phyloP scores from a whole-genome alignment of 192 early-diverging fungal species.

The Glomus cerebriforme region DNA sequence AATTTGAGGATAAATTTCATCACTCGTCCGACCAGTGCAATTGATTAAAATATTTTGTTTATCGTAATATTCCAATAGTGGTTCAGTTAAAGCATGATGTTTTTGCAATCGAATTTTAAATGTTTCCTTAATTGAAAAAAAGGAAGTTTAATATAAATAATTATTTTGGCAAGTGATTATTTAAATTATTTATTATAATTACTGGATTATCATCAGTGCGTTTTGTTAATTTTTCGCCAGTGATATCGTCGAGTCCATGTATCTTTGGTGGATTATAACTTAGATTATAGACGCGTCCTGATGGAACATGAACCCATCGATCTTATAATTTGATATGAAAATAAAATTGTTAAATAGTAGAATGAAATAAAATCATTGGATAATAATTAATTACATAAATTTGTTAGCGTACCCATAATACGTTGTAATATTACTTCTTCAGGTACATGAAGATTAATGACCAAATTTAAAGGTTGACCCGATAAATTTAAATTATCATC shows the following conservation, averaged over 20 bases:
- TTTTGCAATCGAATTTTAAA: slow-evolving; percentile 76
- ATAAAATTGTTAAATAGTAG: background rate
- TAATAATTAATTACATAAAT: background rate
- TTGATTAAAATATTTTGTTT: slow-evolving; percentile 62
- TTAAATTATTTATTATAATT: slow-evolving; percentile 32
- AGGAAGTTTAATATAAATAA: slow-evolving; percentile 11
- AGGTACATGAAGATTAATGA: slow-evolving; percentile 90
- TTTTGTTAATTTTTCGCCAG: slow-evolving; percentile 88
- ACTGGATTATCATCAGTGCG: slow-evolving; percentile 84
- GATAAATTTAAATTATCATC: slow-evolving; percentile 56
- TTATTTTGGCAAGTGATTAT: slow-evolving; percentile 5
- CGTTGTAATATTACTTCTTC: slow-evolving; percentile 86
- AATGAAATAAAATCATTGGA: slow-evolving; percentile 1
- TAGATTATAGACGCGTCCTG: slow-evolving; percentile 92
- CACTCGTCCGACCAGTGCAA: slow-evolving; percentile 81
- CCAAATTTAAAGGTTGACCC: slow-evolving; percentile 74
- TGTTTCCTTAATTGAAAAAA: slow-evolving; percentile 61
- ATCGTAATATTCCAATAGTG: slow-evolving; percentile 85
- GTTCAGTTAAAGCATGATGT: slow-evolving; percentile 77
- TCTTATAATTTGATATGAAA: slow-evolving; percentile 50
- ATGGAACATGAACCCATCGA: slow-evolving; percentile 91
- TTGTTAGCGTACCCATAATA: slow-evolving; percentile 64
- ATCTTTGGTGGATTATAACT: slow-evolving; percentile 89
- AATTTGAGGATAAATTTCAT: slow-evolving; percentile 91
- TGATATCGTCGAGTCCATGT: slow-evolving; percentile 83